These are phyloP conservation scores for Rosellinia necatrix DNA, from an alignment of 2,329 filamentous ascomycete species.

Conservation along the genomic window DNA sequence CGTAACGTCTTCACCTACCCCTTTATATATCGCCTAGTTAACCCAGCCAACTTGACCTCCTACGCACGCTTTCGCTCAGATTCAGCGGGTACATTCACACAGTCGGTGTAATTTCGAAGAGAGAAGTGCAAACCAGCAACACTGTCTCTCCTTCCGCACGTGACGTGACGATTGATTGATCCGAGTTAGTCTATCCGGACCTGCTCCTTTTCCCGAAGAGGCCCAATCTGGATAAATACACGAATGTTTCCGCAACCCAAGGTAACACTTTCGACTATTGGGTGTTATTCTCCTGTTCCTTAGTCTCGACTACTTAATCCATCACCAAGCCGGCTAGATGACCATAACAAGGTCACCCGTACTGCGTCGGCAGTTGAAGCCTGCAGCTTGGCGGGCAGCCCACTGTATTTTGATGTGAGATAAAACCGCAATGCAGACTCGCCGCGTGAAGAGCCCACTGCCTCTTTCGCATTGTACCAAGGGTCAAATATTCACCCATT, in stretches of 20 bases:
- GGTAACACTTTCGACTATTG: slow-evolving; percentile 13
- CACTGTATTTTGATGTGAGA: not conserved
- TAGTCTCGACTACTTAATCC: not conserved
- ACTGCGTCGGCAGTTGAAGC: slow-evolving; percentile 23
- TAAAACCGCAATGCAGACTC: slow-evolving; percentile 17
- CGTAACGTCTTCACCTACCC: too few species aligned
- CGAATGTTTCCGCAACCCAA: slow-evolving; percentile 19
- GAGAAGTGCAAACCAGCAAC: not conserved
- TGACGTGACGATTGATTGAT: slow-evolving; percentile 13
- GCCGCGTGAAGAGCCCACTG: not conserved
- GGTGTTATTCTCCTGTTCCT: not conserved
- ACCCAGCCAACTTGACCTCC: too few species aligned
- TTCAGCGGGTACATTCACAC: not conserved
- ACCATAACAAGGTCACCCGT: slow-evolving; percentile 7
- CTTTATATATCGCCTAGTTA: too few species aligned
- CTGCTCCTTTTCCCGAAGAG: slow-evolving; percentile 17
- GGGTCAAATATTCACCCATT: not conserved
- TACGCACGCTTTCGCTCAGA: not conserved
- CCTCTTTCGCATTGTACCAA: not conserved
- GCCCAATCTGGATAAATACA: slow-evolving; percentile 30
- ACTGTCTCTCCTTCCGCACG: slow-evolving; percentile 1
- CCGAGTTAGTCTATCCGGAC: slow-evolving; percentile 4
- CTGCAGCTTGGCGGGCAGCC: slow-evolving; percentile 9
- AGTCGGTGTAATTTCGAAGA: not conserved
- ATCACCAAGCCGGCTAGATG: slow-evolving; percentile 14